Evolutionary conservation across 257 asterid species (phyloP), one percentile per base, ranked within the genome.

Genomic region (Jasminum sambac): DNA sequence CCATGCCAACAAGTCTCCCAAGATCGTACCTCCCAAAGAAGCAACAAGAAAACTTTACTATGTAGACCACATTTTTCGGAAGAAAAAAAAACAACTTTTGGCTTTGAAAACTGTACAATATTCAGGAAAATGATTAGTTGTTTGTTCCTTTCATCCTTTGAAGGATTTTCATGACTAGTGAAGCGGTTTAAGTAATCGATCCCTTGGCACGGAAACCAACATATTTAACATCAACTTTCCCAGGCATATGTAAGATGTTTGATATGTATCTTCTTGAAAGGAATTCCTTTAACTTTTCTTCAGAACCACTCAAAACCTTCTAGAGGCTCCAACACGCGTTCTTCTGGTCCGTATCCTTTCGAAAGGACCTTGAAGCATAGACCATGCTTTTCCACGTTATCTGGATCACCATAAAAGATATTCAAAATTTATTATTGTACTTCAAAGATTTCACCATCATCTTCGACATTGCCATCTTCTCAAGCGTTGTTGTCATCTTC

Each of bases 121-220:
- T 86, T 87, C 96, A 92, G 83, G 78, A 74, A 92, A 8, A 90
- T 93, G 8, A 66, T 44, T 8, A 93, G 79, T 8, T 93, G 97
- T 37, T 78, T 73, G 38, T 93, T 93, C 74, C 87, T 93, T 0
- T 81, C 65, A 74, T 89, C 98, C 16, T 76, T 68, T 2, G 90
- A 77, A 0, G 98, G 98, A 1, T 81, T 63, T 0, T 66, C 72
- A 42, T 21, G 67, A 38, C 90, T 78, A 34, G 97, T 82, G 50
- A 80, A 89, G 39, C 96, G 82, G n/a, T 50, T 93, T 93, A 79
- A 89, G 5, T 96, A 97, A 72, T 97, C 90, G 26, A 93, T 87
- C 38, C 98, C 98, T 83, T 92, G 98, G 57, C 97, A 92, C 2
- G 98, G 98, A 10, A 97, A 0, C 98, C 98, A 3, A 97, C 98